Evolutionary conservation across 176 grass and related monocot genomes (phyloP).

Genomic region (Panicum miliaceum): DNA sequence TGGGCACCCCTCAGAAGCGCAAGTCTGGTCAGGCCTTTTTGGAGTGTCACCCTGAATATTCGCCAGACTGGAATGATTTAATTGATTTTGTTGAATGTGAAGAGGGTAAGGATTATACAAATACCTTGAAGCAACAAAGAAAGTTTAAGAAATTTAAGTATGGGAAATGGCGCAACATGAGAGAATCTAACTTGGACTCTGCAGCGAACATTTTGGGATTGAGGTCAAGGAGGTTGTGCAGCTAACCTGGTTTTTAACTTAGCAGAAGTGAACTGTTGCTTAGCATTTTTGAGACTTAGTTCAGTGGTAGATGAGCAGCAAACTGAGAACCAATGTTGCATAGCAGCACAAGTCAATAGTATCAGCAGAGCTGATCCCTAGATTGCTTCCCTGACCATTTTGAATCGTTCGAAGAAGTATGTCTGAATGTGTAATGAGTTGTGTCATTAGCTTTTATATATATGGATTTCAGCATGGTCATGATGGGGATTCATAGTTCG

Average conservation of each 20-base stretch:
- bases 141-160: slow-evolving; percentile 47
- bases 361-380: background rate
- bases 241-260: background rate
- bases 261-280: background rate
- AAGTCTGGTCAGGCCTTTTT: slow-evolving; percentile 35
- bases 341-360: background rate
- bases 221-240: background rate
- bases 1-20: background rate
- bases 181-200: background rate
- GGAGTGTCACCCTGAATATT: background rate
- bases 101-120: slow-evolving; percentile 47
- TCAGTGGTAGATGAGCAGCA: background rate
- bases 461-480: background rate
- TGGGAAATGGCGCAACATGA: slow-evolving; percentile 6
- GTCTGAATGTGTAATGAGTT: background rate
- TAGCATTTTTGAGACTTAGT: background rate
- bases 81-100: slow-evolving; percentile 50
- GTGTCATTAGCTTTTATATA: background rate
- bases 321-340: background rate
- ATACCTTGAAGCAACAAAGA: background rate
- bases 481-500: background rate
- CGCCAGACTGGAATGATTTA: slow-evolving; percentile 38
- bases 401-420: background rate
- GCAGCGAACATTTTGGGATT: background rate
- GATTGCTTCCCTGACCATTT: background rate